phyloP scores from a whole-genome alignment of 345 rosid species.

The Microthlaspi erraticum region DNA sequence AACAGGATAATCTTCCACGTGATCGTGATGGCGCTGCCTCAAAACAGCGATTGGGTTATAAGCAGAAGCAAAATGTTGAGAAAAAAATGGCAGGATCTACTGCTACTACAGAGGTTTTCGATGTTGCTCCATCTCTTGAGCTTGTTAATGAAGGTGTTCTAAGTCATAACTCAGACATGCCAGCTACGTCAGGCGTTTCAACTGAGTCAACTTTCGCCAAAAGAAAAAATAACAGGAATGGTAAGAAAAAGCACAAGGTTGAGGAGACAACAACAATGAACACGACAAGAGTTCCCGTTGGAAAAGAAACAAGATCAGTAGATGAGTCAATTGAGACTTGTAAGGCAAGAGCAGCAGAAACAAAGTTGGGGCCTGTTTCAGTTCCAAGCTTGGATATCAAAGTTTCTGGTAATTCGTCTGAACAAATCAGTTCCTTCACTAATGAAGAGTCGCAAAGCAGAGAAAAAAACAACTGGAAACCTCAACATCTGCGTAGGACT shows the following conservation, averaged over 20 bases:
- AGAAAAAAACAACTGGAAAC: constrained; percentile 63
- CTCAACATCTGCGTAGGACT: constrained; percentile 68
- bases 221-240: constrained; percentile 63
- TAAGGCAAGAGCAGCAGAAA: constrained; percentile 52
- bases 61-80: constrained; percentile 62
- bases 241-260: constrained; percentile 66
- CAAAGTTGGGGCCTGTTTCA: constrained; percentile 32
- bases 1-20: constrained; percentile 40
- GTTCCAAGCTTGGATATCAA: constrained; percentile 47
- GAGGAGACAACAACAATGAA: constrained; percentile 56
- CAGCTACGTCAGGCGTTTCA: constrained; percentile 44
- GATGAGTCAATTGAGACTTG: constrained; percentile 48
- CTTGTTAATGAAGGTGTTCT: constrained; percentile 46
- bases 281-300: constrained; percentile 38
- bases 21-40: constrained; percentile 44
- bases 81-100: constrained; percentile 49
- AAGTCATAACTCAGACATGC: constrained; percentile 47
- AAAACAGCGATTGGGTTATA: constrained; percentile 61
- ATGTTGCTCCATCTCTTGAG: constrained; percentile 43
- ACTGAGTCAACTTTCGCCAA: constrained; percentile 60
- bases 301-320: constrained; percentile 48
- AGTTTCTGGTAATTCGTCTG: constrained; percentile 57
- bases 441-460: constrained; percentile 61
- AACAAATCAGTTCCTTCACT: constrained; percentile 51
- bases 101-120: constrained; percentile 45